Percentiles rank a stretch among this genome's conserved stretches.
These are phyloP conservation scores for Albizia julibrissin DNA, from an alignment of 306 rosid genomes.

Conservation along the genomic window DNA sequence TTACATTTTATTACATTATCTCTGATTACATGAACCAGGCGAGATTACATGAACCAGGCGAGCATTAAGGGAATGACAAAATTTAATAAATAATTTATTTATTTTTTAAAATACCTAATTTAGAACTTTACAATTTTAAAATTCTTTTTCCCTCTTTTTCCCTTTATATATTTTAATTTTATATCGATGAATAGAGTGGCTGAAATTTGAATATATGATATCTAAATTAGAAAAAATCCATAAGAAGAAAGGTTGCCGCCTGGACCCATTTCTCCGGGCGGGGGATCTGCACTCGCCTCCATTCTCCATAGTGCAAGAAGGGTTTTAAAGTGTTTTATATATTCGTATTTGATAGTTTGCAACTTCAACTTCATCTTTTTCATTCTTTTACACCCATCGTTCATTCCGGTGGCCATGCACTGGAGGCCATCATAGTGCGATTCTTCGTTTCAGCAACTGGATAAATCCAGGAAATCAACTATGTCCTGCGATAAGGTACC, in stretches of 20 bases:
- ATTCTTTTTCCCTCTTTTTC: no score
- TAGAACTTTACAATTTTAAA: no score
- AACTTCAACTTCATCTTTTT: not conserved
- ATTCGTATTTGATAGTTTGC: not conserved
- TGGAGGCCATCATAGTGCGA: not conserved
- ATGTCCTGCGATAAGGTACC: not conserved
- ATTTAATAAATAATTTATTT: no score
- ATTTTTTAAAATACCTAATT: no score
- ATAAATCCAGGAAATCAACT: not conserved
- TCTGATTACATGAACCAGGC: no score
- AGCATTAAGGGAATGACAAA: no score
- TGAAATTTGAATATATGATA: no score
- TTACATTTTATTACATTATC: no score
- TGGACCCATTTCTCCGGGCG: not conserved
- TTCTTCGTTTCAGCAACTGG: not conserved
- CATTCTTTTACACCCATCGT: not conserved
- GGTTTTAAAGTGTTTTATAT: not conserved
- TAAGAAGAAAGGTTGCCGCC: not conserved
- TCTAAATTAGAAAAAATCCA: no score
- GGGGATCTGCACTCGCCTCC: not conserved
- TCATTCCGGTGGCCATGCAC: not conserved
- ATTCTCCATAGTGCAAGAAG: not conserved
- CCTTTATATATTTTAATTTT: no score
- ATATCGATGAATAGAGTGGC: no score
- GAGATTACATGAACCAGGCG: no score